Evolutionary conservation across 1,284 basidiomycete species (phyloP), one percentile per base, ranked within the genome.

Genomic region (Irpex sp.): DNA sequence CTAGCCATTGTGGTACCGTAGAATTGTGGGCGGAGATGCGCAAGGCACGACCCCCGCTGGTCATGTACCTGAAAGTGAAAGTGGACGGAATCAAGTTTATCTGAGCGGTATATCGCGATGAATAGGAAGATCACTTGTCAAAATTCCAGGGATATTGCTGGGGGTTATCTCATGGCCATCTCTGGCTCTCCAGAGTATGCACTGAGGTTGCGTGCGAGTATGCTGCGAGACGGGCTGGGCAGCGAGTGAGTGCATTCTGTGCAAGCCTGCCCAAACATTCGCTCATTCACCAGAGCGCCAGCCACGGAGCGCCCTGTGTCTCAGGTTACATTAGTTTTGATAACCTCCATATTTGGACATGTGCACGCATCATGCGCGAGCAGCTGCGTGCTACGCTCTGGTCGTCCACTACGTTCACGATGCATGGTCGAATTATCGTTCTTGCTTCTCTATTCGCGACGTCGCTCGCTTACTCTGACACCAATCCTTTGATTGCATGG

Each of bases 401-500:
- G 49, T 52, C 17, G 49, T 64, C 58, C 31, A 48, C 65, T 31
- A 62, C 48, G 17, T 59, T 57, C 66, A 69, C 62, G 67, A 72
- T 74, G 69, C 64, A 68, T 38, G 58, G 65, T 58, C 67, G 66
- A 38, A 66, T 67, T 51, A 57, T 71, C 17, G 56, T 71, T 57
- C 55, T 75, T 26, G 67, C 70, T 21, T 73, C 81, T 37, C 72
- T 86, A 47, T 71, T 82, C 47, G 81, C 82, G 0, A 66, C 69
- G 7, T 80, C 78, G 5, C 71, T 80, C 40, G 87, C 85, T 1
- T 89, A 85, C 74, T 82, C 80, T 5, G 79, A 85, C 61, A 87
- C 87, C 0, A 73, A 78, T 1, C 89, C 89, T 2, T 71, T 91
- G 11, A 73, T 92, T 5, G 82, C 83, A n/a, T 92, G 90, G 90